Conservation (phyloP, 768 basidiomycete species). For the Suillus hirtellus region DNA sequence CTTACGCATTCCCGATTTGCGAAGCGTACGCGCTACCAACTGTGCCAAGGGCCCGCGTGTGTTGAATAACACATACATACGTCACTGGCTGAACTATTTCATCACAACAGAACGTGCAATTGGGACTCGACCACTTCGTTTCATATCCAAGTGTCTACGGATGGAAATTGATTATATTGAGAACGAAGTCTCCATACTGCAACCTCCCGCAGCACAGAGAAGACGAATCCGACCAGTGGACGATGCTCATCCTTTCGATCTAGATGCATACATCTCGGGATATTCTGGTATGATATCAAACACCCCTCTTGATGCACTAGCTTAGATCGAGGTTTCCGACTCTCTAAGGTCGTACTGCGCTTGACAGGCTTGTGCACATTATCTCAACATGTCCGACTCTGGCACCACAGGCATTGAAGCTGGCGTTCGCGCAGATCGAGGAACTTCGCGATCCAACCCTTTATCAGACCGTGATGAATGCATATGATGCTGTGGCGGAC, state of each 20-base stretch:
- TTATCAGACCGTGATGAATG: conserved; percentile 49
- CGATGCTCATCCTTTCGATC: conserved; percentile 84
- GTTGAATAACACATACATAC: background rate
- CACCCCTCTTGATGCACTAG: background rate
- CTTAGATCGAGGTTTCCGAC: conserved; percentile 1
- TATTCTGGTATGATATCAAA: conserved; percentile 59
- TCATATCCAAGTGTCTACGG: conserved; percentile 13
- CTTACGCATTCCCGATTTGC: conserved; percentile 29
- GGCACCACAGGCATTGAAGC: conserved; percentile 69
- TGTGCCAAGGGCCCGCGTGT: conserved; percentile 31
- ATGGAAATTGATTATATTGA: conserved; percentile 35
- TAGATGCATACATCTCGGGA: conserved; percentile 74
- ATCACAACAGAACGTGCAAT: background rate
- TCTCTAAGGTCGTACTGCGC: conserved; percentile 65
- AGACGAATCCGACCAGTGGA: conserved; percentile 53
- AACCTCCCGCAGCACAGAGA: conserved; percentile 14
- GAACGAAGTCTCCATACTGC: conserved; percentile 22
- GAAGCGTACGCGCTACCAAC: conserved; percentile 37
- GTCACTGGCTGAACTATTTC: background rate
- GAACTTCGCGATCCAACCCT: conserved; percentile 68
- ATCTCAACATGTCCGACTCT: conserved; percentile 64
- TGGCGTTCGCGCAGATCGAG: conserved; percentile 63
- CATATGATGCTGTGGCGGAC: conserved; percentile 52
- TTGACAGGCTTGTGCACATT: conserved; percentile 73
- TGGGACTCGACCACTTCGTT: background rate